A percentile compares a stretch with the other conserved stretches of the same genome.
These are phyloP conservation scores for Entomophthora muscae DNA, from an alignment of 371 early-diverging fungal genomes.

Conservation along the genomic window DNA sequence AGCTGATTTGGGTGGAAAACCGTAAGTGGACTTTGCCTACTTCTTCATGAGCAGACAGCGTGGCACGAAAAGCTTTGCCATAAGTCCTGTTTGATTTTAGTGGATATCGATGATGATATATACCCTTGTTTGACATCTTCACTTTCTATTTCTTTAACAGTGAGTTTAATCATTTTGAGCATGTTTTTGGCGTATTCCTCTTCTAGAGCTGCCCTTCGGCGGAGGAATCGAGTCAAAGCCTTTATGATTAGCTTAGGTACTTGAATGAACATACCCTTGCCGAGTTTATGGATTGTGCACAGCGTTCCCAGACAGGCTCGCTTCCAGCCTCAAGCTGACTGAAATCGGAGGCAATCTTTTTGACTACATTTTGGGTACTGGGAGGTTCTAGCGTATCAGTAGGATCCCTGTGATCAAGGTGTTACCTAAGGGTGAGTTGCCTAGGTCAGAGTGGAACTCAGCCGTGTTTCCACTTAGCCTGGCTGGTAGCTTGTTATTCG, in stretches of 20 bases:
- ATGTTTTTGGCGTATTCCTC: conserved; percentile 3
- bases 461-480: no score
- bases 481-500: not conserved
- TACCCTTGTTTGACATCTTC: conserved; percentile 6
- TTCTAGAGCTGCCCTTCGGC: conserved; percentile 3
- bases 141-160: conserved; percentile 3
- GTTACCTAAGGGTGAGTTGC: no score
- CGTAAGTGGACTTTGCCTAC: not conserved
- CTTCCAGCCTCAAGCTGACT: not conserved
- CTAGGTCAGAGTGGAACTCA: no score
- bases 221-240: conserved; percentile 3
- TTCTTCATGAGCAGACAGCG: not conserved
- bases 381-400: not conserved
- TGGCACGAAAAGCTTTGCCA: not conserved
- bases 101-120: not conserved
- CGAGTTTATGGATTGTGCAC: conserved; percentile 2
- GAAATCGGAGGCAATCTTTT: not conserved
- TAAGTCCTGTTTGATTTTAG: not conserved
- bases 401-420: no score
- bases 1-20: not conserved
- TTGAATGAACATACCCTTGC: not conserved
- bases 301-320: conserved; percentile 7
- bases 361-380: not conserved
- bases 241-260: not conserved
- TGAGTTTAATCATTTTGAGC: not conserved